Evolutionary conservation across 1,284 basidiomycete species (phyloP).

Genomic region (Austroboletus niveus): DNA sequence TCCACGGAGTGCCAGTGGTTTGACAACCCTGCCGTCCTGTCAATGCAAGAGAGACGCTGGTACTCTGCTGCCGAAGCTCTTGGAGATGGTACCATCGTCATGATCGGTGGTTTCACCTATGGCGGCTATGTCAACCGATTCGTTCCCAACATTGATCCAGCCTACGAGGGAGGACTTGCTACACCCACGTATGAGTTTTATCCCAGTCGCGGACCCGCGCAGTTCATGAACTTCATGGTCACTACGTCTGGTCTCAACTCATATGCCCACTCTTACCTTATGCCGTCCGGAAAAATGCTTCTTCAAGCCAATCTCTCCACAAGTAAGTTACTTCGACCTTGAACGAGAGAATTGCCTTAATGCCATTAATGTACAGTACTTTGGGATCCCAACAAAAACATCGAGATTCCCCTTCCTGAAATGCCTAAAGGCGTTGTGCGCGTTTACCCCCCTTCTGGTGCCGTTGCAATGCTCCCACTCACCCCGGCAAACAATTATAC

Average conservation of each 20-base stretch:
- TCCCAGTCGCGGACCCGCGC: slow-evolving; percentile 50
- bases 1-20: slow-evolving; percentile 70
- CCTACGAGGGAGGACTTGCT: slow-evolving; percentile 60
- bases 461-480: slow-evolving; percentile 86
- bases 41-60: slow-evolving; percentile 82
- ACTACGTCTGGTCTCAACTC: slow-evolving; percentile 87
- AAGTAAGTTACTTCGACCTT: slow-evolving; percentile 36
- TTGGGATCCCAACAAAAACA: slow-evolving; percentile 59
- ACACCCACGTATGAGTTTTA: slow-evolving; percentile 81
- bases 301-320: slow-evolving; percentile 84
- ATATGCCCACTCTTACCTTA: slow-evolving; percentile 83
- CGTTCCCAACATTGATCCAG: slow-evolving; percentile 65
- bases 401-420: slow-evolving; percentile 58
- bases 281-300: slow-evolving; percentile 82
- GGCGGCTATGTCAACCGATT: slow-evolving; percentile 90
- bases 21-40: slow-evolving; percentile 63
- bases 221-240: slow-evolving; percentile 70
- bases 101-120: slow-evolving; percentile 81
- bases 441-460: slow-evolving; percentile 92
- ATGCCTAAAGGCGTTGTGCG: slow-evolving; percentile 72
- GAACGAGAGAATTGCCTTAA: neutral
- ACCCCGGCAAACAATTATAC: slow-evolving; percentile 88
- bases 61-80: slow-evolving; percentile 84
- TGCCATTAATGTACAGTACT: slow-evolving; percentile 23
- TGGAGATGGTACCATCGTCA: slow-evolving; percentile 63